Percentiles rank a stretch among this genome's conserved stretches.
Conservation (phyloP, 2,329 filamentous ascomycete species). For the Neofusicoccum sp. region DNA sequence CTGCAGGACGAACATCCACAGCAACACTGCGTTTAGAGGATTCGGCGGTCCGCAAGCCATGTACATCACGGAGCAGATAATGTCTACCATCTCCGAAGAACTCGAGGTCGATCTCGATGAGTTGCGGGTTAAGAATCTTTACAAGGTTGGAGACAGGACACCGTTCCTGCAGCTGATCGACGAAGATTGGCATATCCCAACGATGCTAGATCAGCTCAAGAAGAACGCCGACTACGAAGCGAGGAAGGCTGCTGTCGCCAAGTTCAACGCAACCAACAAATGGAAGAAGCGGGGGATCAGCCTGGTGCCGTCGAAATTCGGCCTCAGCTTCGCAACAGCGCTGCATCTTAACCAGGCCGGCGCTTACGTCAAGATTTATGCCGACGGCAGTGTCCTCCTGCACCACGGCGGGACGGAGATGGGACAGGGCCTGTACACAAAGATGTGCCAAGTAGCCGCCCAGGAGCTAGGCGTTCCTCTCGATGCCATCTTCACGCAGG, state of each 20-base stretch:
- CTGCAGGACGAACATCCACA: constrained; percentile 93
- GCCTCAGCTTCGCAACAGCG: constrained; percentile 86
- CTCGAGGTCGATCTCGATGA: constrained; percentile 79
- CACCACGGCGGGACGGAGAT: constrained; percentile 96
- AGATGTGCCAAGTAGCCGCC: constrained; percentile 92
- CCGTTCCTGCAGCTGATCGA: constrained; percentile 87
- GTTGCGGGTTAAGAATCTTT: constrained; percentile 81
- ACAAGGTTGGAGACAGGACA: constrained; percentile 70
- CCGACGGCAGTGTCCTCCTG: constrained; percentile 86
- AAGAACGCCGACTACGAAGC: constrained; percentile 69
- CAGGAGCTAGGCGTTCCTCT: constrained; percentile 83
- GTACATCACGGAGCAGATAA: constrained; percentile 85
- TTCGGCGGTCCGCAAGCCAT: constrained; percentile 94
- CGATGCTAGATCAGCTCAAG: constrained; percentile 84
- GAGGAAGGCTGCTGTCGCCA: constrained; percentile 65
- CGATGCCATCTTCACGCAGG: constrained; percentile 78
- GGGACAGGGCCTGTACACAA: constrained; percentile 94
- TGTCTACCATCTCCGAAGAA: constrained; percentile 85
- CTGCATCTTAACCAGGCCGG: constrained; percentile 93
- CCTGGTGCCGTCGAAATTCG: constrained; percentile 91
- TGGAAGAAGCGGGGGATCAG: constrained; percentile 90
- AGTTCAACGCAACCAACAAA: constrained; percentile 79
- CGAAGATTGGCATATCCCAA: constrained; percentile 83
- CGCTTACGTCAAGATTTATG: constrained; percentile 90
- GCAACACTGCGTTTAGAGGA: constrained; percentile 92